These are phyloP conservation scores for Suhomyces ambrosiae DNA, from an alignment of 1,139 yeast genomes.

Conservation along the genomic window DNA sequence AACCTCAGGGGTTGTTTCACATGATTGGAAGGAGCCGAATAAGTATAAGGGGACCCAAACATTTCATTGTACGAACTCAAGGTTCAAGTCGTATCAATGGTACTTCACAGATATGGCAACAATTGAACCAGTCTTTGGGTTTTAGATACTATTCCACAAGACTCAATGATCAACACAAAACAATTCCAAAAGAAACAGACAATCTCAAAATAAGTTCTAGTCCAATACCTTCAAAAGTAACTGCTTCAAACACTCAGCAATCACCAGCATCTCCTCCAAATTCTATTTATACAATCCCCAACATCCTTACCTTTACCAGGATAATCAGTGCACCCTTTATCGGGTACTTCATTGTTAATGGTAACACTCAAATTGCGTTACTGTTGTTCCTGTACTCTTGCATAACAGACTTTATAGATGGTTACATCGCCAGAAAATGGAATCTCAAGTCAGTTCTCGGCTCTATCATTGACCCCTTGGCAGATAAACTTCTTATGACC, in stretches of 20 bases:
- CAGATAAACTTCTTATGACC: conserved; percentile 90
- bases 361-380: conserved; percentile 64
- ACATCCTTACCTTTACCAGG: conserved; percentile 77
- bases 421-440: conserved; percentile 80
- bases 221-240: too few relatives aligned
- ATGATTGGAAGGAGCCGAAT: neutral
- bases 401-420: conserved; percentile 88
- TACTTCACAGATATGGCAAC: too few relatives aligned
- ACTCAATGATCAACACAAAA: neutral
- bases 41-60: neutral
- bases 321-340: conserved; percentile 78
- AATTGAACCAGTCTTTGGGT: too few relatives aligned
- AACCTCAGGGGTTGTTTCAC: neutral
- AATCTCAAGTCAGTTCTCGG: conserved; percentile 83
- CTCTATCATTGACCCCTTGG: conserved; percentile 90
- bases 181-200: neutral
- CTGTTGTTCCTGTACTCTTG: conserved; percentile 81
- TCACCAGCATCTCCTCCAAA: too few relatives aligned
- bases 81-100: too few relatives aligned
- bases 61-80: neutral
- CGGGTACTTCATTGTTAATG: conserved; percentile 72
- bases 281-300: conserved; percentile 73
- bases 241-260: too few relatives aligned
- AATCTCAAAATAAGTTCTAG: too few relatives aligned
- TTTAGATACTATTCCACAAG: neutral